Base-by-base conservation (phyloP, 495 filamentous ascomycete species). In the Aspergillus homomorphus region DNA sequence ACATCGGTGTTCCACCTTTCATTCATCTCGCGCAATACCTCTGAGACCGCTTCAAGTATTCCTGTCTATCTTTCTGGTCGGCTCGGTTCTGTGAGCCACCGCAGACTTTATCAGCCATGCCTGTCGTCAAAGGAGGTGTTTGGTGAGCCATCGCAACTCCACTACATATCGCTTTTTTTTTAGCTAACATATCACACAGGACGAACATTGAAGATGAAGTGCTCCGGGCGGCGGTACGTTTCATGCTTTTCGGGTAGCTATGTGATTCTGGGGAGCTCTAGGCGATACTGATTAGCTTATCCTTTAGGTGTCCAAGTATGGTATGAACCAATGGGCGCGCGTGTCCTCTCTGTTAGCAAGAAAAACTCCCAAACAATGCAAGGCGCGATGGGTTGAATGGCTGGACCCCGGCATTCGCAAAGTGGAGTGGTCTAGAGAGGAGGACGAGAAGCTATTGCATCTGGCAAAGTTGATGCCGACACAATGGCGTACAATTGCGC, bases 331-430 rank as follows among this genome's bases (percentile, higher is more conserved):
- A 77, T 98, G 94, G 94, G 93, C 95, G 68, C 94, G 94, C 69
- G 93, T 97, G 43, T 97, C 94, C 46, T 98, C 95, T 22, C 86
- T 98, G 42, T 86, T 98, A 68, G 93, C 94, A 68, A 89, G 95
- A 62, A 98, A 98, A 74, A 97, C 94, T 10, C 90, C 94, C 24
- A 98, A 98, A 75, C 95, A 98, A 77, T 98, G 94, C 83, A 98
- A 98, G 77, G 95, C 94, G 46, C 85, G 94, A 73, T 98, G 94
- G 94, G 82, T 87, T 60, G 95, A 98, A 83, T 98, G 94, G 93
- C 84, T 98, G 61, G 94, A 98, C 65, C 94, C 94, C 3, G 90
- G 89, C 62, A 98, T 98, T 75, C 89, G 92, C 58, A 98, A 98
- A 78, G 92, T 95, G 66, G 94, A 98, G 71, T 98, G 95, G 95